Conservation (phyloP, 2,329 filamentous ascomycete species). For the Penicillium corylophilum region DNA sequence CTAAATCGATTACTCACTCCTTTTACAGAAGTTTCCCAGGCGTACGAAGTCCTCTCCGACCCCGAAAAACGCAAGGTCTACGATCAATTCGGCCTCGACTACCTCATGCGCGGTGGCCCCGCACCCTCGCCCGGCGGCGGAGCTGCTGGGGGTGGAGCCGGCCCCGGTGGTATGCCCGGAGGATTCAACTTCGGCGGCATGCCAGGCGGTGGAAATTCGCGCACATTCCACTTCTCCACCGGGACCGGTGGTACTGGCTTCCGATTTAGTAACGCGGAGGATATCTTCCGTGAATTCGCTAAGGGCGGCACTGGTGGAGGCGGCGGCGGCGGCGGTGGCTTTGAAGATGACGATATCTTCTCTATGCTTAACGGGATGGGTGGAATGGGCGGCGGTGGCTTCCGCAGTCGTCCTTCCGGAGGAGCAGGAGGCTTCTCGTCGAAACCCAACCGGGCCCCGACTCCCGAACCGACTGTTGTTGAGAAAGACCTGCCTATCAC, state of each 20-base stretch:
- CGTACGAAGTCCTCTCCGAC: constrained; percentile 96
- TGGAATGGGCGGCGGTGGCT: constrained; percentile 35
- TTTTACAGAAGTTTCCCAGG: constrained; percentile 77
- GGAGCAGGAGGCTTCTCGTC: constrained; percentile 27
- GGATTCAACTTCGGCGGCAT: constrained; percentile 53
- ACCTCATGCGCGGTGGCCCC: constrained; percentile 76
- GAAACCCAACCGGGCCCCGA: constrained; percentile 45
- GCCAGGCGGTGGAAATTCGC: constrained; percentile 51
- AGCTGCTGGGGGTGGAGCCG: constrained; percentile 55
- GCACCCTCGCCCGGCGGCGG: constrained; percentile 62
- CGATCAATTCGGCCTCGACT: constrained; percentile 92
- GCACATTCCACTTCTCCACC: constrained; percentile 49
- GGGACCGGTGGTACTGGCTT: constrained; percentile 63
- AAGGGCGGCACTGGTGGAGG: constrained; percentile 55
- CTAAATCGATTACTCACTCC: not conserved
- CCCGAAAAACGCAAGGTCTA: constrained; percentile 96
- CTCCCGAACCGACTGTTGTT: constrained; percentile 85
- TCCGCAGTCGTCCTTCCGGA: constrained; percentile 28
- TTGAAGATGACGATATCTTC: constrained; percentile 55
- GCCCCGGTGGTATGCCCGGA: constrained; percentile 58
- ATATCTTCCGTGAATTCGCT: constrained; percentile 83
- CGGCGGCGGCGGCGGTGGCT: constrained; percentile 48
- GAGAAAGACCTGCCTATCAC: constrained; percentile 78
- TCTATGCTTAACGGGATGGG: constrained; percentile 45
- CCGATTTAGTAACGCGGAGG: constrained; percentile 77